Conservation (phyloP, 768 basidiomycete species). For the Suillus cothurnatus region DNA sequence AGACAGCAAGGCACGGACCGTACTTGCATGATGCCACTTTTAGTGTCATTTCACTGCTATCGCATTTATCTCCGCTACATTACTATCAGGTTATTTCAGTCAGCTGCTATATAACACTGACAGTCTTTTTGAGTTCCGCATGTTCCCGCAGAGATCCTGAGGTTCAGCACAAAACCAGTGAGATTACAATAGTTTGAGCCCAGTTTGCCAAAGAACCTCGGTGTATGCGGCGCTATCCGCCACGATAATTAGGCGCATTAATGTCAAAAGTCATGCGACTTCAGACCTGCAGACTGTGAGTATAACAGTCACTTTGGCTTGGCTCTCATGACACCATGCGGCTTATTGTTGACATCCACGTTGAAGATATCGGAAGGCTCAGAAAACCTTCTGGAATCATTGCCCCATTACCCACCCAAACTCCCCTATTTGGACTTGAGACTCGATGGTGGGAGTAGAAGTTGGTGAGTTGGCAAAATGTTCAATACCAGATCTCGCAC, state of each 20-base stretch:
- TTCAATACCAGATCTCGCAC: neutral
- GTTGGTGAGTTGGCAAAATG: too few species aligned
- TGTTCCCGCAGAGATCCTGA: neutral
- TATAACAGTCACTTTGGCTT: neutral
- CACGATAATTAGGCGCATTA: neutral
- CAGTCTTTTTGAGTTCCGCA: neutral
- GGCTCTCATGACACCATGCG: neutral
- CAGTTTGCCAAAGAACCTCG: neutral
- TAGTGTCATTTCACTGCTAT: neutral
- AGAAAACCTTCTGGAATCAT: neutral
- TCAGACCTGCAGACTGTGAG: neutral
- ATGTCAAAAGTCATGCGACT: neutral
- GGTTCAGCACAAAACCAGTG: neutral
- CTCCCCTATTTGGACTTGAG: neutral
- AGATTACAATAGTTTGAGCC: neutral
- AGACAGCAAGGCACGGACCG: conserved; percentile 16
- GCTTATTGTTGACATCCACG: neutral
- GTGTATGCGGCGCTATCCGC: neutral
- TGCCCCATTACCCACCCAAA: neutral
- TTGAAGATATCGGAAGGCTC: neutral
- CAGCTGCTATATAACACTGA: neutral
- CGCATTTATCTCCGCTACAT: conserved; percentile 16
- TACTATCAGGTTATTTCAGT: conserved; percentile 14
- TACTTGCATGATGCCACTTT: neutral
- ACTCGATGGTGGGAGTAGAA: neutral